A percentile compares a stretch with the other conserved stretches of the same genome.
These are phyloP conservation scores for Microthyrium microscopicum DNA, from an alignment of 2,329 filamentous ascomycete species.

Conservation along the genomic window DNA sequence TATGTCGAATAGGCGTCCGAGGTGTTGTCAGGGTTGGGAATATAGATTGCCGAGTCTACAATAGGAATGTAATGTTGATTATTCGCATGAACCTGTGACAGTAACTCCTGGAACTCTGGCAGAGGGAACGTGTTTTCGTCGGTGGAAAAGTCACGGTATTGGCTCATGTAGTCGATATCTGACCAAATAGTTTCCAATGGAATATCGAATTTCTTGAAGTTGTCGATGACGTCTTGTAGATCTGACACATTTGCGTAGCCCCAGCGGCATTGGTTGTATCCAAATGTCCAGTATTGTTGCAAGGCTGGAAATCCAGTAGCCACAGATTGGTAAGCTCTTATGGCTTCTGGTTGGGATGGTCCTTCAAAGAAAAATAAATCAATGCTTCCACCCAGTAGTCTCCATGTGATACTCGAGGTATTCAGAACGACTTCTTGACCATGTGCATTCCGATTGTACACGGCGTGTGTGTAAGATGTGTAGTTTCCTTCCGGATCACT, in stretches of 20 bases:
- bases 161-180: slow-evolving; percentile 38
- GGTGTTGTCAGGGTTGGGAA: slow-evolving; percentile 52
- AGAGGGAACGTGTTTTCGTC: slow-evolving; percentile 36
- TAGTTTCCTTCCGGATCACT: slow-evolving; percentile 14
- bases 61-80: slow-evolving; percentile 45
- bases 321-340: slow-evolving; percentile 50
- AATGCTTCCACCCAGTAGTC: slow-evolving; percentile 57
- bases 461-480: slow-evolving; percentile 51
- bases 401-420: slow-evolving; percentile 51
- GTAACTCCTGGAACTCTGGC: slow-evolving; percentile 32
- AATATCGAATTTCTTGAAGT: slow-evolving; percentile 37
- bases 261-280: slow-evolving; percentile 73
- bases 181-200: slow-evolving; percentile 36
- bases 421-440: slow-evolving; percentile 55
- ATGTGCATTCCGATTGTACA: slow-evolving; percentile 63
- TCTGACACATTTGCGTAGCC: slow-evolving; percentile 61
- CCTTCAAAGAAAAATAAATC: slow-evolving; percentile 70
- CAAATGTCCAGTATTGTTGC: slow-evolving; percentile 69
- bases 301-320: slow-evolving; percentile 56
- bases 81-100: slow-evolving; percentile 34
- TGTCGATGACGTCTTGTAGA: slow-evolving; percentile 39
- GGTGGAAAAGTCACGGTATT: slow-evolving; percentile 42
- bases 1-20: slow-evolving; percentile 40
- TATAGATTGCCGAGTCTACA: slow-evolving; percentile 50
- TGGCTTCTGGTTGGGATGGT: slow-evolving; percentile 50